Conservation (phyloP, 352 stramenopile species). For the Halophytophthora batemanensis region DNA sequence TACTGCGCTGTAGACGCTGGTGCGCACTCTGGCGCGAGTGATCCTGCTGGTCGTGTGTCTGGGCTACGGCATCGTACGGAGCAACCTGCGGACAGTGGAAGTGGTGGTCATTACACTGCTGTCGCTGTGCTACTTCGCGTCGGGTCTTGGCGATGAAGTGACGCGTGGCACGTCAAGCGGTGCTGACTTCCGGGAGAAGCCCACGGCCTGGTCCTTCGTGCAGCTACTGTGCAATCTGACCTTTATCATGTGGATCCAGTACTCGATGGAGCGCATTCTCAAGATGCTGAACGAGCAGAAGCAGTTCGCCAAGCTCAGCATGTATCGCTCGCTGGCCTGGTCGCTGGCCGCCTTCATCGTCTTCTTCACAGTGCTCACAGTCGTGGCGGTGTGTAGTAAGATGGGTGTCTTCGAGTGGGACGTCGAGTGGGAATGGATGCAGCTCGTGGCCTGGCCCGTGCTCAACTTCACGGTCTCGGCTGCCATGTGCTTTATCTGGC, state of each 20-base stretch:
- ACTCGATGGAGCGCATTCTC: constrained; percentile 81
- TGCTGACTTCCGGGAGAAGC: constrained; percentile 72
- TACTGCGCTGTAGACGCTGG: constrained; percentile 41
- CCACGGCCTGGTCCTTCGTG: constrained; percentile 81
- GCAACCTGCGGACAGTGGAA: constrained; percentile 48
- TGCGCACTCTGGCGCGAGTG: constrained; percentile 82
- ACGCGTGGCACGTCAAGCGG: constrained; percentile 77
- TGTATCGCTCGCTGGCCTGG: constrained; percentile 86
- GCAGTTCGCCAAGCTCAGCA: constrained; percentile 87
- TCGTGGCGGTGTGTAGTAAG: constrained; percentile 76
- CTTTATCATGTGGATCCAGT: constrained; percentile 92
- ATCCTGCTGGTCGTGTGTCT: constrained; percentile 87
- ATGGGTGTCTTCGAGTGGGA: constrained; percentile 88
- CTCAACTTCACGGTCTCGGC: constrained; percentile 90
- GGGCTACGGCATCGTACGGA: constrained; percentile 88
- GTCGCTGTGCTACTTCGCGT: constrained; percentile 73
- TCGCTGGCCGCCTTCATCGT: constrained; percentile 82
- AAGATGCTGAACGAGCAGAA: constrained; percentile 80
- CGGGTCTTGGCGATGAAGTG: constrained; percentile 71
- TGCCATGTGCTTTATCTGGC: constrained; percentile 90
- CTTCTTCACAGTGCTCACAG: constrained; percentile 86
- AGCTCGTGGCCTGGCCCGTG: constrained; percentile 89
- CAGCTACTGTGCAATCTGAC: constrained; percentile 85
- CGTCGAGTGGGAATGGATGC: constrained; percentile 90
- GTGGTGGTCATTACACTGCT: constrained; percentile 56